Evolutionary conservation across 352 stramenopile genomes (phyloP), one percentile per base, ranked within the genome.

Genomic region (Phytophthora pistaciae): DNA sequence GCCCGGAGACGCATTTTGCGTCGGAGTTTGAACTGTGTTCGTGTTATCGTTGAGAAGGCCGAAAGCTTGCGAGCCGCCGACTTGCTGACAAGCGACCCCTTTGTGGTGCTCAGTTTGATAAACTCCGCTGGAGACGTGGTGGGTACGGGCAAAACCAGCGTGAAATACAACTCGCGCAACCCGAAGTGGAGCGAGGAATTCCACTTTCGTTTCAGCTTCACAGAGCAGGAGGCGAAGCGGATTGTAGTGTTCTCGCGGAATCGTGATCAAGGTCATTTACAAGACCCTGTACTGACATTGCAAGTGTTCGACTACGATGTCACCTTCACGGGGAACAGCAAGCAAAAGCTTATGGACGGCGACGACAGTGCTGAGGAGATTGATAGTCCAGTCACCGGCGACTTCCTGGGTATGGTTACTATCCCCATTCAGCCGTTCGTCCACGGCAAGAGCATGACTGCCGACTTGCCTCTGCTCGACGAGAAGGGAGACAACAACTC

Each of bases 171-270:
- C 31, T 87, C 84, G 2, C 70, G 79, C 10, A 87, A 89, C 11
- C 87, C 87, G 1, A 82, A 78, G 36, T 94, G 87, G 87, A 86
- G 92, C 65, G 87, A 94, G 50, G 83, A 91, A 66, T 94, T 94
- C 53, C 60, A 68, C 27, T 76, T 94, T 13, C 74, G 72, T 9
- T 92, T 89, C 48, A 72, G 65, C n/a, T 88, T 76, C 25, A 49
- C 40, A n/a, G 67, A 64, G 11, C 69, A 89, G n/a, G 52, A 75
- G 20, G 18, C 58, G 20, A 33, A 62, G 5, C 21, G 60, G 21
- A 13, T 16, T 25, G 48, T 56, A 31, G 56, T 44, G 46, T 44
- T 33, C 50, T 21, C n/a, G 2, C 36, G 48, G 10, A 13, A 29
- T 29, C 36, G 46, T 18, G 40, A 49, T 16, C 20, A 20, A 25